A percentile compares a stretch with the other conserved stretches of the same genome.
Evolutionary conservation across 129 eudicot genomes (phyloP).

Genomic region (Escallonia rubra): DNA sequence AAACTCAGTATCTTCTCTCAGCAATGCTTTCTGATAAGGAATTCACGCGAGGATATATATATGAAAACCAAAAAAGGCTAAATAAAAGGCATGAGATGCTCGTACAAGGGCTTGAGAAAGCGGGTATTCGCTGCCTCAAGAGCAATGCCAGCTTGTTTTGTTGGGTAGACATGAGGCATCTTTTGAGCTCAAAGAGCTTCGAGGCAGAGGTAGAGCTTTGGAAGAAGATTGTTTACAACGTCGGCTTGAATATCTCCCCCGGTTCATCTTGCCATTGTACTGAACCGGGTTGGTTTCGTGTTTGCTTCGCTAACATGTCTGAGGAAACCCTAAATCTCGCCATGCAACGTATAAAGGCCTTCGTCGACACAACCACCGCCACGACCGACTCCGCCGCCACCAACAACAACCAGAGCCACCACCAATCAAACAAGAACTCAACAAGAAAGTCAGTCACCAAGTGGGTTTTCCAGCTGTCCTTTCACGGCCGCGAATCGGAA

Average conservation of each 20-base stretch:
- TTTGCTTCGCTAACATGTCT: constrained; percentile 85
- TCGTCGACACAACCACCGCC: constrained; percentile 28
- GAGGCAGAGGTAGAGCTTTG: constrained; percentile 77
- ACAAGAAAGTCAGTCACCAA: constrained; percentile 63
- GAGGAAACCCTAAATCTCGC: constrained; percentile 55
- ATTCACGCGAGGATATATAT: constrained; percentile 43
- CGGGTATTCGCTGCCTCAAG: constrained; percentile 64
- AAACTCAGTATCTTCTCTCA: constrained; percentile 76
- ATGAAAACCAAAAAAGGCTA: constrained; percentile 49
- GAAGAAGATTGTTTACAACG: constrained; percentile 76
- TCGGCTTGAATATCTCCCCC: constrained; percentile 78
- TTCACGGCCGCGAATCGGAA: constrained; percentile 53
- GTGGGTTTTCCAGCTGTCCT: constrained; percentile 91
- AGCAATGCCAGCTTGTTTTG: constrained; percentile 75
- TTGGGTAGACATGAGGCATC: constrained; percentile 96
- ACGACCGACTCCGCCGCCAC: constrained; percentile 11
- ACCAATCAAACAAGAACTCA: constrained; percentile 29
- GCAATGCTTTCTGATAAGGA: constrained; percentile 64
- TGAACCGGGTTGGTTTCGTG: constrained; percentile 95
- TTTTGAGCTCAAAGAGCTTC: constrained; percentile 46
- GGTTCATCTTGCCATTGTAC: constrained; percentile 91
- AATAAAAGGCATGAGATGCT: constrained; percentile 47
- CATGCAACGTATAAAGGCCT: constrained; percentile 47
- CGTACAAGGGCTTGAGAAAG: constrained; percentile 47
- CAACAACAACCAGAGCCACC: constrained; percentile 16